A percentile compares a stretch with the other conserved stretches of the same genome.
These are phyloP conservation scores for Daldinia grandis DNA, from an alignment of 495 filamentous ascomycete species.

Conservation along the genomic window DNA sequence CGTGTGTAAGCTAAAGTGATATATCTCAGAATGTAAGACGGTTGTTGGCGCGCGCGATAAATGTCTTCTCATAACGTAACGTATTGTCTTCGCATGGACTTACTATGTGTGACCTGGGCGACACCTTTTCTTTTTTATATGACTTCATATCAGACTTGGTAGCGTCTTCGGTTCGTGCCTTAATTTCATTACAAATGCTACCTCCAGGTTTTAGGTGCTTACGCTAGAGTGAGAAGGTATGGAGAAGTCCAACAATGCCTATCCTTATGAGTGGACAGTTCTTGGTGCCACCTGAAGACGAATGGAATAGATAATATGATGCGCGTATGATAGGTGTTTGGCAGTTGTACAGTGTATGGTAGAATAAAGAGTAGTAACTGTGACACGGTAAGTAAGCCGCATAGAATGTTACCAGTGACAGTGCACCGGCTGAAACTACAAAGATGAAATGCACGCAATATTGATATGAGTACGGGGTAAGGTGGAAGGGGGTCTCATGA, in stretches of 20 bases:
- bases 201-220: not conserved
- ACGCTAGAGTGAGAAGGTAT: not conserved
- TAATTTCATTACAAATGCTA: not conserved
- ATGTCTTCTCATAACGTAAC: constrained; percentile 2
- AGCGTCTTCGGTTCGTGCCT: not conserved
- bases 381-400: constrained; percentile 19
- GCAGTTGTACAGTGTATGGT: not conserved
- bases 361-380: constrained; percentile 1
- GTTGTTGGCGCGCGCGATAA: not conserved
- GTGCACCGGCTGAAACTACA: not conserved
- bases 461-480: constrained; percentile 6
- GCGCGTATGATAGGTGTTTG: not conserved
- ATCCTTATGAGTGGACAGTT: not conserved
- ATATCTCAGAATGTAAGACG: not conserved
- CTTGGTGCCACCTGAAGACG: not conserved
- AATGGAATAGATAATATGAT: not conserved
- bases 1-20: not conserved
- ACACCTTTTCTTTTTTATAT: not conserved
- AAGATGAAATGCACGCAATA: constrained; percentile 13
- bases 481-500: not conserved
- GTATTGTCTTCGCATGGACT: not conserved
- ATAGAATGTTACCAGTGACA: not conserved
- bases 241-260: not conserved
- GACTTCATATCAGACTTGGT: not conserved
- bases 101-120: not conserved